Evolutionary conservation across 2,329 filamentous ascomycete species (phyloP).

Genomic region (Penicillium sp.): DNA sequence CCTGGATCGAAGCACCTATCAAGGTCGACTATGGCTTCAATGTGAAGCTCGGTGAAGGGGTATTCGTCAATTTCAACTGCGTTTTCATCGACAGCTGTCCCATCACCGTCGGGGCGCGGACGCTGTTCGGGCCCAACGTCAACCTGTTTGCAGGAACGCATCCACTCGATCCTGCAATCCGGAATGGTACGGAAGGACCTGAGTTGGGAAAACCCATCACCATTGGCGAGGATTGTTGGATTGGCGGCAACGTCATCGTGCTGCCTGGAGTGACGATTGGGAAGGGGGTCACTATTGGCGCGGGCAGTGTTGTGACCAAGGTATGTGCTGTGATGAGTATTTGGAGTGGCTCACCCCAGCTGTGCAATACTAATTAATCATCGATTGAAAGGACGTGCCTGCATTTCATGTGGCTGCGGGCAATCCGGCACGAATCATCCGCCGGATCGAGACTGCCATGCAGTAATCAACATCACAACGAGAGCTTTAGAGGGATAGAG

Average conservation of each 20-base stretch:
- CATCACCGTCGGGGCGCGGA: conserved; percentile 72
- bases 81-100: conserved; percentile 73
- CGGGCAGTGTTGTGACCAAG: conserved; percentile 6
- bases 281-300: conserved; percentile 46
- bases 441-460: not conserved
- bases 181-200: conserved; percentile 72
- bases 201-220: conserved; percentile 70
- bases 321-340: not conserved
- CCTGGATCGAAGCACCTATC: conserved; percentile 69
- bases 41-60: conserved; percentile 64
- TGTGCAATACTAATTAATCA: not conserved
- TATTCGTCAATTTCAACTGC: conserved; percentile 73
- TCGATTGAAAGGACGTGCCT: not conserved
- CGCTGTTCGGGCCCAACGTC: conserved; percentile 75
- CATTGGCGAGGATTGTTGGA: conserved; percentile 77
- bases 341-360: no score
- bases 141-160: conserved; percentile 73
- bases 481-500: no score
- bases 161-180: conserved; percentile 69
- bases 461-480: no score
- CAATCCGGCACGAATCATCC: not conserved
- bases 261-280: conserved; percentile 75
- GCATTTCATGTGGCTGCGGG: not conserved
- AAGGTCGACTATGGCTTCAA: conserved; percentile 77
- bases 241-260: conserved; percentile 68